phyloP scores from a whole-genome alignment of 2,329 filamentous ascomycete species.

The Talaromyces islandicus region DNA sequence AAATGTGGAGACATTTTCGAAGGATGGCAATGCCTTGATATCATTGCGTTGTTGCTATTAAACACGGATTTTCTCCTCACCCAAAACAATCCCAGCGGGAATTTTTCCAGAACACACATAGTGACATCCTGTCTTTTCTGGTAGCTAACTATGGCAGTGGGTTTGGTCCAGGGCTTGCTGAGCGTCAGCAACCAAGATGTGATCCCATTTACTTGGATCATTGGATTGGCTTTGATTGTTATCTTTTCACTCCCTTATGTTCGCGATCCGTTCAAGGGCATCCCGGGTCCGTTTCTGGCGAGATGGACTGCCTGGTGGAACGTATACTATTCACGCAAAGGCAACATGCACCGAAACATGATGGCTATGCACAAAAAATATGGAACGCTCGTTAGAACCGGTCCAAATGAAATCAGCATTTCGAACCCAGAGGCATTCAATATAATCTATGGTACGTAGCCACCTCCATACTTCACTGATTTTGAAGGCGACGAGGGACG shows the following conservation, averaged over 20 bases:
- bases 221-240: neutral
- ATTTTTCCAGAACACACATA: neutral
- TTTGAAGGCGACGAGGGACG: neutral
- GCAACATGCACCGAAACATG: neutral
- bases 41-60: neutral
- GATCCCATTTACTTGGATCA: neutral
- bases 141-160: neutral
- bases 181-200: neutral
- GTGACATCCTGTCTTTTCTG: neutral
- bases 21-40: neutral
- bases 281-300: neutral
- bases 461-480: neutral
- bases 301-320: neutral
- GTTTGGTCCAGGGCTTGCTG: neutral
- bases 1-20: neutral
- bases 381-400: constrained; percentile 1
- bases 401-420: neutral
- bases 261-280: neutral
- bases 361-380: neutral
- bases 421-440: neutral
- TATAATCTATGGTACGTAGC: neutral
- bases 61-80: neutral
- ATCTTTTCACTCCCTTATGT: neutral
- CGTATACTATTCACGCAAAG: neutral
- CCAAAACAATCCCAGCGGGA: neutral